A percentile compares a stretch with the other conserved stretches of the same genome.
phyloP scores from a whole-genome alignment of 2,329 filamentous ascomycete genomes.

The Magnaporthiopsis rhizophila region DNA sequence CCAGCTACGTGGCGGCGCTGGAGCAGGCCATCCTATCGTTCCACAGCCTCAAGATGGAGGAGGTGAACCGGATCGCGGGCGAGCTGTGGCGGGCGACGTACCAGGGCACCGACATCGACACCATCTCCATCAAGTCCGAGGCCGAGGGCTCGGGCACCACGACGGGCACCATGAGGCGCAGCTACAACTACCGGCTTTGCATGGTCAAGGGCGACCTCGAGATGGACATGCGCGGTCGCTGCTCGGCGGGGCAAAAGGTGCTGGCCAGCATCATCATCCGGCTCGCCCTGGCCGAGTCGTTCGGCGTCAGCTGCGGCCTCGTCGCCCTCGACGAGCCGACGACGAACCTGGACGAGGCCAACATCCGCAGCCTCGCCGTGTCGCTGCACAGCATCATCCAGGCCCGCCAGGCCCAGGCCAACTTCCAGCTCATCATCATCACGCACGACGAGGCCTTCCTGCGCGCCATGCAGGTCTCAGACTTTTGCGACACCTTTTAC shows the following conservation, averaged over 20 bases:
- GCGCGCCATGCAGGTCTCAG: slow-evolving; percentile 83
- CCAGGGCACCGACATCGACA: slow-evolving; percentile 94
- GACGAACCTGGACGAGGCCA: slow-evolving; percentile 91
- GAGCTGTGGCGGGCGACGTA: slow-evolving; percentile 98
- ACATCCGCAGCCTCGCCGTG: slow-evolving; percentile 81
- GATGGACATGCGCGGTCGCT: slow-evolving; percentile 99
- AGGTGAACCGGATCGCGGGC: slow-evolving; percentile 89
- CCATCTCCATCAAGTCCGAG: slow-evolving; percentile 89
- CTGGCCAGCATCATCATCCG: slow-evolving; percentile 96
- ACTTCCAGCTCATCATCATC: slow-evolving; percentile 97
- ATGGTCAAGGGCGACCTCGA: slow-evolving; percentile 97
- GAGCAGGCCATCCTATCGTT: slow-evolving; percentile 98
- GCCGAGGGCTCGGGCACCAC: slow-evolving; percentile 55
- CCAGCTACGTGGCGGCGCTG: slow-evolving; percentile 71
- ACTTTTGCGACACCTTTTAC: slow-evolving; percentile 90
- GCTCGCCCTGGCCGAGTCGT: slow-evolving; percentile 89
- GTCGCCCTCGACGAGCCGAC: slow-evolving; percentile 97
- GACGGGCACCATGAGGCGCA: slow-evolving; percentile 54
- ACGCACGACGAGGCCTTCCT: slow-evolving; percentile 98
- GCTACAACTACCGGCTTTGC: slow-evolving; percentile 94
- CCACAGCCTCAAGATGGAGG: slow-evolving; percentile 93
- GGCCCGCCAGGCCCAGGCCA: slow-evolving; percentile 72
- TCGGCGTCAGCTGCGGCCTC: slow-evolving; percentile 89
- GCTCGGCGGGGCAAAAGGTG: slow-evolving; percentile 93
- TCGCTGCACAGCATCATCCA: slow-evolving; percentile 84